Conservation (phyloP, 306 rosid genomes). For the Hippophae rhamnoides region DNA sequence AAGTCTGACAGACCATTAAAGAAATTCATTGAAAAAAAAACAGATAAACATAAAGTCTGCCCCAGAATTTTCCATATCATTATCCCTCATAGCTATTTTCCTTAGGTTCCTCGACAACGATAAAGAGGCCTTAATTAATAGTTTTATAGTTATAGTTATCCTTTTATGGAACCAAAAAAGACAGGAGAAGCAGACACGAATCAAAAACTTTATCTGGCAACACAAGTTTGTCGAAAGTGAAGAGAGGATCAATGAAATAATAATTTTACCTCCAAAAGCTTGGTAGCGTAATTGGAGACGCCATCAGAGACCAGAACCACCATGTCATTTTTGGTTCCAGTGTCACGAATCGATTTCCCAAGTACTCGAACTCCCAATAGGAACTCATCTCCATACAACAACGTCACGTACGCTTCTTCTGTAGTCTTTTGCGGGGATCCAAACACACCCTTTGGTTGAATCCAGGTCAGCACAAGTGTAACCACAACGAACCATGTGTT, state of each 20-base stretch:
- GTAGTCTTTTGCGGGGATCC: constrained; percentile 38
- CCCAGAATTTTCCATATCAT: neutral
- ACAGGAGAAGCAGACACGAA: too few species aligned
- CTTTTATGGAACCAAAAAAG: too few species aligned
- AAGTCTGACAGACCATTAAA: too few species aligned
- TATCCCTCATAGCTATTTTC: too few species aligned
- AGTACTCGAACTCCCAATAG: constrained; percentile 89
- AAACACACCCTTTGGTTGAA: constrained; percentile 24
- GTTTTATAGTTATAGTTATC: too few species aligned
- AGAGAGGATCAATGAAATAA: neutral
- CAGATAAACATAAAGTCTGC: neutral
- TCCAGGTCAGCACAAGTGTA: constrained; percentile 14
- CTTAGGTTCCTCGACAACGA: too few species aligned
- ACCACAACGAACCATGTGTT: constrained; percentile 16
- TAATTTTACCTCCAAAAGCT: constrained; percentile 52
- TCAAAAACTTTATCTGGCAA: neutral
- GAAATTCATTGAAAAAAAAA: neutral
- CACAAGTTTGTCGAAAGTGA: neutral
- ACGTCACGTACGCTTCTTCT: constrained; percentile 79
- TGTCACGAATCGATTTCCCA: constrained; percentile 81
- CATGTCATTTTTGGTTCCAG: constrained; percentile 79
- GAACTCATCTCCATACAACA: constrained; percentile 92
- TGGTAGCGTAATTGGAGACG: constrained; percentile 71
- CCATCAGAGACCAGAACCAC: constrained; percentile 93
- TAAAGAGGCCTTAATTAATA: too few species aligned